Evolutionary conservation across 2,329 filamentous ascomycete species (phyloP).

Genomic region (Lachnellula cervina): DNA sequence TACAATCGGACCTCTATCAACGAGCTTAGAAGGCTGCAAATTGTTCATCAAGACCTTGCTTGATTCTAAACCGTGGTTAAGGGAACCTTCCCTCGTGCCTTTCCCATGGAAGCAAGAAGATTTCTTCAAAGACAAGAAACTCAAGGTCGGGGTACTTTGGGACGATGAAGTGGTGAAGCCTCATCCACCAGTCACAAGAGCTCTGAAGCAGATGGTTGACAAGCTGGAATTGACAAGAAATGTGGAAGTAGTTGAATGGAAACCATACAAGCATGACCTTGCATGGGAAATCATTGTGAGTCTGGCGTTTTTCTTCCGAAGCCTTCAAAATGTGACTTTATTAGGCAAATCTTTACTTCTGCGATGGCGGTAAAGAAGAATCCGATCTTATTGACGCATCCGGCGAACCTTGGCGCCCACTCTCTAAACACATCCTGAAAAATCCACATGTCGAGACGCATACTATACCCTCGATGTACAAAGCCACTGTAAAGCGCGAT

Average conservation of each 20-base stretch:
- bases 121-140: conserved; percentile 36
- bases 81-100: conserved; percentile 48
- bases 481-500: conserved; percentile 37
- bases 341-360: conserved; percentile 44
- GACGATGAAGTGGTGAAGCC: conserved; percentile 56
- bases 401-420: conserved; percentile 53
- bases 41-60: conserved; percentile 40
- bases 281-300: conserved; percentile 45
- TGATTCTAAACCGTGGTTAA: conserved; percentile 43
- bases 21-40: conserved; percentile 43
- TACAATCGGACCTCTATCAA: conserved; percentile 50
- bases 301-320: conserved; percentile 6
- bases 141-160: conserved; percentile 57
- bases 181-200: conserved; percentile 54
- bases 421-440: conserved; percentile 54
- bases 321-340: not conserved
- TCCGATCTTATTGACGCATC: conserved; percentile 44
- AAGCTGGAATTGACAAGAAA: conserved; percentile 42
- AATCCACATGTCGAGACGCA: conserved; percentile 42
- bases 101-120: conserved; percentile 45
- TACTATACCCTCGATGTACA: conserved; percentile 39
- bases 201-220: conserved; percentile 49
- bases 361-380: conserved; percentile 55
- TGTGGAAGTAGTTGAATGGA: conserved; percentile 52
- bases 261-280: conserved; percentile 47